Percentiles rank a stretch among this genome's conserved stretches.
phyloP scores from a whole-genome alignment of 2,329 filamentous ascomycete genomes.

The Tolypocladium pustulatum region DNA sequence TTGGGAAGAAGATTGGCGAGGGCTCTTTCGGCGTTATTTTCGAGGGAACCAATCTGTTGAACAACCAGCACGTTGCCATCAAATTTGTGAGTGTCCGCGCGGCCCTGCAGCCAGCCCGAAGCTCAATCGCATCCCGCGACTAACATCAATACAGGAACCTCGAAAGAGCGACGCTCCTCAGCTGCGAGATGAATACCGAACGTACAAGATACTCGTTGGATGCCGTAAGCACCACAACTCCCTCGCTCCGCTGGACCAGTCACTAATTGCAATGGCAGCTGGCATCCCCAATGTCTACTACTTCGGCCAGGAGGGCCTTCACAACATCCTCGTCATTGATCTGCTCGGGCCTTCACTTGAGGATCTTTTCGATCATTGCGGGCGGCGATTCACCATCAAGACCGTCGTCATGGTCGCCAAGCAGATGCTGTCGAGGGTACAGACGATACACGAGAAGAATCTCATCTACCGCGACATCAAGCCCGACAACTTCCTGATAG shows the following conservation, averaged over 20 bases:
- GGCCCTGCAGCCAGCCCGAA: not conserved
- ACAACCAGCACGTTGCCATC: slow-evolving; percentile 98
- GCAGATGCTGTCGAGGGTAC: slow-evolving; percentile 94
- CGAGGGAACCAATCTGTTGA: slow-evolving; percentile 94
- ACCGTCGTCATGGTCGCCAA: slow-evolving; percentile 99
- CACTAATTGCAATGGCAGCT: slow-evolving; percentile 41
- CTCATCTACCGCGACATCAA: slow-evolving; percentile 99
- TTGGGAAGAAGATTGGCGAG: slow-evolving; percentile 99
- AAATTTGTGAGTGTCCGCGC: slow-evolving; percentile 69
- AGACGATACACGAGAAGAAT: slow-evolving; percentile 95
- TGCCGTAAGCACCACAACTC: slow-evolving; percentile 62
- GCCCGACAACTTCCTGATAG: slow-evolving; percentile 97
- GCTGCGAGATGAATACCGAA: slow-evolving; percentile 94
- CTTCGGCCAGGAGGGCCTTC: slow-evolving; percentile 94
- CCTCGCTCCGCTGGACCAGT: not conserved
- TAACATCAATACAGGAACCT: slow-evolving; percentile 59
- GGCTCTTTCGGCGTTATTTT: slow-evolving; percentile 98
- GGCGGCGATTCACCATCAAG: slow-evolving; percentile 89
- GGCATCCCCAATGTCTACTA: slow-evolving; percentile 99
- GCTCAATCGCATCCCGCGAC: not conserved
- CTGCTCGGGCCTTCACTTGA: slow-evolving; percentile 89
- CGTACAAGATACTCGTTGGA: slow-evolving; percentile 98
- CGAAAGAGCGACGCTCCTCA: slow-evolving; percentile 98
- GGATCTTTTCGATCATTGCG: slow-evolving; percentile 96
- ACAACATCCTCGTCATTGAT: slow-evolving; percentile 98